Conservation (phyloP, 106 monocot genomes). For the Hemerocallis citrina region DNA sequence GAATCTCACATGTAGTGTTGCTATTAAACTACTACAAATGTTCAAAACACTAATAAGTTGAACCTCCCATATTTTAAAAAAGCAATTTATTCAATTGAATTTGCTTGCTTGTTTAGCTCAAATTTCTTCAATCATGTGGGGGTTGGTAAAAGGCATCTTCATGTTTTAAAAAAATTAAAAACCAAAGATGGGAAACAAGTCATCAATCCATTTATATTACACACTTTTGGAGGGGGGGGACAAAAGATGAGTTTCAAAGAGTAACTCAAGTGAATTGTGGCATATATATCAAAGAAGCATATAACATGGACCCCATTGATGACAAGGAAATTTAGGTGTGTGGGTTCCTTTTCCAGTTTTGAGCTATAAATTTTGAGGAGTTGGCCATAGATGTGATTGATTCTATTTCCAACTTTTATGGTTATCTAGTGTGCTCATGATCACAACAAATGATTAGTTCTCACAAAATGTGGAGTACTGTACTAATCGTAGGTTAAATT, state of each 20-base stretch:
- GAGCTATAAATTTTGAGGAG: too few species aligned
- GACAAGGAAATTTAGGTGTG: too few species aligned
- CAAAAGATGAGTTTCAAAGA: neutral
- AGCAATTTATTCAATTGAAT: neutral
- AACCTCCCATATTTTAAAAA: too few species aligned
- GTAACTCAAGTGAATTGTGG: neutral
- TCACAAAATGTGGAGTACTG: too few species aligned
- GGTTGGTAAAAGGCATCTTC: constrained; percentile 1
- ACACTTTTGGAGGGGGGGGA: constrained; percentile 2
- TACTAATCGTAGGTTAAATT: too few species aligned
- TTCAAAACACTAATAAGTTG: neutral
- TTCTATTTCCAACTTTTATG: too few species aligned
- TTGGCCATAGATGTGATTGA: too few species aligned
- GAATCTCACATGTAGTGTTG: neutral
- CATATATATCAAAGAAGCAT: constrained; percentile 1
- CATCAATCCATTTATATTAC: neutral
- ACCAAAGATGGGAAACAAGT: neutral
- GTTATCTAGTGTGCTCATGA: too few species aligned
- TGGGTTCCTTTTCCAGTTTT: too few species aligned
- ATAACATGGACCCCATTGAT: neutral
- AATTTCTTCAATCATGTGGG: neutral
- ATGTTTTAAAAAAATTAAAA: neutral
- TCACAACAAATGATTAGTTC: too few species aligned
- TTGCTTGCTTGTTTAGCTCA: constrained; percentile 3
- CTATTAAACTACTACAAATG: too few species aligned